phyloP scores from a whole-genome alignment of 768 basidiomycete species.

The Russula olivacea region DNA sequence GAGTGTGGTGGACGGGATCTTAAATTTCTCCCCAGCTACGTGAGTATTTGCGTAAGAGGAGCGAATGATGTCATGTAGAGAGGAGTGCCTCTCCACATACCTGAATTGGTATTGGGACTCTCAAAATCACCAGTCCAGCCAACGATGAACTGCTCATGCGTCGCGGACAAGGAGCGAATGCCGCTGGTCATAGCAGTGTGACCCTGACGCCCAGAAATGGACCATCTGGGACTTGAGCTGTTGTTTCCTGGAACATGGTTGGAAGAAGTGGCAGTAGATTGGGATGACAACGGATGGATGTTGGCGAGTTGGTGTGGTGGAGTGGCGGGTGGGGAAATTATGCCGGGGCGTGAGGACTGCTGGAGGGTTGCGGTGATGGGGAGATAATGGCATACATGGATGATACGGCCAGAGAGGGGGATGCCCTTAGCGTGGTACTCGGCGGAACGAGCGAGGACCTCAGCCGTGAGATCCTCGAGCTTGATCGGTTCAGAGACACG shows the following conservation, averaged over 20 bases:
- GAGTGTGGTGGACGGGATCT: conserved; percentile 47
- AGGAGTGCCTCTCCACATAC: conserved; percentile 19
- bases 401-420: conserved; percentile 77
- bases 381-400: conserved; percentile 89
- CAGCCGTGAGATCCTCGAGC: conserved; percentile 65
- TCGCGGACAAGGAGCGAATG: conserved; percentile 73
- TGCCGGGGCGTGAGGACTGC: conserved; percentile 36
- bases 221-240: conserved; percentile 48
- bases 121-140: conserved; percentile 93
- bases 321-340: conserved; percentile 71
- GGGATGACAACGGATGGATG: conserved; percentile 33
- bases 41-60: not conserved
- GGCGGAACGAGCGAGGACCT: conserved; percentile 66
- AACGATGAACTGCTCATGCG: conserved; percentile 86
- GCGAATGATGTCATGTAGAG: conserved; percentile 5
- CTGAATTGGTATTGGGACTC: conserved; percentile 32
- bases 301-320: conserved; percentile 57
- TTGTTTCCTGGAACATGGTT: conserved; percentile 24
- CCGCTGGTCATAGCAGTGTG: conserved; percentile 95
- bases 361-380: conserved; percentile 66
- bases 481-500: conserved; percentile 43
- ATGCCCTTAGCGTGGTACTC: conserved; percentile 65
- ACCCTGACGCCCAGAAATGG: conserved; percentile 71
- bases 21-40: conserved; percentile 30
- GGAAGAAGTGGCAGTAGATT: conserved; percentile 19